Conservation (phyloP, 202 grass and related monocot genomes). For the Zizania palustris region DNA sequence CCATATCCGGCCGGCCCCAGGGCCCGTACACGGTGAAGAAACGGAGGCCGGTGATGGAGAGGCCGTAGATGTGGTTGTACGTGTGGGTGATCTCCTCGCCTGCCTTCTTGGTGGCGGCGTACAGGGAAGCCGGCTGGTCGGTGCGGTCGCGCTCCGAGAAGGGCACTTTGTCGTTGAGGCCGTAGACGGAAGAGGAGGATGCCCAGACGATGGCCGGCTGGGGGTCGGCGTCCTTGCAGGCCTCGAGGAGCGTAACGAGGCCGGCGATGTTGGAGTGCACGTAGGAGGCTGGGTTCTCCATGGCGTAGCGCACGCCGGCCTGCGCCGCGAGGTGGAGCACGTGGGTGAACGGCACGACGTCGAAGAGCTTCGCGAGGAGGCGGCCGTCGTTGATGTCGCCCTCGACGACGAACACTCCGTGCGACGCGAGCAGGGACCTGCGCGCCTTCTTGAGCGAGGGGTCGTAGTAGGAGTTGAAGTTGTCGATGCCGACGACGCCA, state of each 20-base stretch:
- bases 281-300: conserved; percentile 73
- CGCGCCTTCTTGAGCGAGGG: conserved; percentile 77
- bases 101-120: conserved; percentile 90
- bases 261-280: conserved; percentile 91
- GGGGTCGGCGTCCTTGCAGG: conserved; percentile 77
- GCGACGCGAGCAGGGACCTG: conserved; percentile 60
- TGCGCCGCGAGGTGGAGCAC: conserved; percentile 89
- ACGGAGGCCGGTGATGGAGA: conserved; percentile 75
- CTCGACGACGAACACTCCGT: conserved; percentile 75
- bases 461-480: conserved; percentile 22
- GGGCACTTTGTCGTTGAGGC: conserved; percentile 78
- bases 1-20: conserved; percentile 84
- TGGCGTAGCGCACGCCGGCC: conserved; percentile 89
- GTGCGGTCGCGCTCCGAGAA: conserved; percentile 80
- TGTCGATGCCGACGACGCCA: no score
- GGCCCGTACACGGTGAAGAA: conserved; percentile 93
- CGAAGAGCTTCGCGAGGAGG: conserved; percentile 76
- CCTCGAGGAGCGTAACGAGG: conserved; percentile 75
- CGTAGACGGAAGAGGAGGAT: conserved; percentile 76
- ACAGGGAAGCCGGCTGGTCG: conserved; percentile 73
- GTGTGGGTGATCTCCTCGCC: conserved; percentile 92
- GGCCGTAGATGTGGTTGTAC: conserved; percentile 92
- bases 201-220: conserved; percentile 87
- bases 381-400: conserved; percentile 83
- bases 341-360: conserved; percentile 73